Conservation (phyloP, 2,329 filamentous ascomycete species). For the Aspergillus costaricaensis region DNA sequence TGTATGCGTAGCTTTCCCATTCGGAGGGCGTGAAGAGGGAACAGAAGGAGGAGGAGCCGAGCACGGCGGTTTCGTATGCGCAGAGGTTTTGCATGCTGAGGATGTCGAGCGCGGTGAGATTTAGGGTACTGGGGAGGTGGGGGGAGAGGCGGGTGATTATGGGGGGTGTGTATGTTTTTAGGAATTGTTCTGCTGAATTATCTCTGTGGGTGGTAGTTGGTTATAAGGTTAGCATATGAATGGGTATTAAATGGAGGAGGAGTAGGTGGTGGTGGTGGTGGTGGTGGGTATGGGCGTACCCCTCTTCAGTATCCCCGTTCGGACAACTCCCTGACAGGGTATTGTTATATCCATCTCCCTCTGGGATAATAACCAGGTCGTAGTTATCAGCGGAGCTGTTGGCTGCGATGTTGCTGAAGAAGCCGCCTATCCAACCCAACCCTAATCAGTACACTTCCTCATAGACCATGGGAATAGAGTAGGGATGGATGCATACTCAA, state of each 20-base stretch:
- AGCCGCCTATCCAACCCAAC: constrained; percentile 23
- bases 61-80: constrained; percentile 55
- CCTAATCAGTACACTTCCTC: too few species aligned
- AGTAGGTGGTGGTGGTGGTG: too few species aligned
- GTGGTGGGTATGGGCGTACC: constrained; percentile 10
- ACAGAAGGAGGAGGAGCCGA: constrained; percentile 56
- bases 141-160: constrained; percentile 51
- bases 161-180: constrained; percentile 48
- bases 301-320: constrained; percentile 38
- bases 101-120: constrained; percentile 52
- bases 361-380: constrained; percentile 53
- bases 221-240: not conserved
- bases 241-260: too few species aligned
- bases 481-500: constrained; percentile 48
- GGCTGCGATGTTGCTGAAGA: constrained; percentile 30
- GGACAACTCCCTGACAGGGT: constrained; percentile 46
- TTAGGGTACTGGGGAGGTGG: constrained; percentile 52
- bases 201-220: constrained; percentile 18
- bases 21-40: constrained; percentile 56
- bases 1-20: constrained; percentile 58
- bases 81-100: constrained; percentile 57
- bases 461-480: too few species aligned
- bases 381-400: constrained; percentile 28
- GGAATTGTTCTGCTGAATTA: constrained; percentile 36
- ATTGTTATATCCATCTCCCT: constrained; percentile 53